These are phyloP conservation scores for Jasminum sambac DNA, from an alignment of 257 asterid genomes.

Conservation along the genomic window DNA sequence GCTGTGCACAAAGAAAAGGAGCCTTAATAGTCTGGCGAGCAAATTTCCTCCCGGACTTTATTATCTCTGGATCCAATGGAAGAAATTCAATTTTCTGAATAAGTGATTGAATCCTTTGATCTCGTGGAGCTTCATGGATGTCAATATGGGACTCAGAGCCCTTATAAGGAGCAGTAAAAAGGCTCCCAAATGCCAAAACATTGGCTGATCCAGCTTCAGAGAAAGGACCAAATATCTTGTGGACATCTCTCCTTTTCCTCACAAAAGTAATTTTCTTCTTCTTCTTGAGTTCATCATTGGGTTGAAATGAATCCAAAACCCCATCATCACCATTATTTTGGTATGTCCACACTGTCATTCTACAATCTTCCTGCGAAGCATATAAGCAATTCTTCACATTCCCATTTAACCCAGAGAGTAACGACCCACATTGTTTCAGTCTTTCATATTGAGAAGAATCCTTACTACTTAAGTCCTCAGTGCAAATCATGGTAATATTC, in stretches of 20 bases:
- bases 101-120: conserved; percentile 53
- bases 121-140: conserved; percentile 60
- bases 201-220: conserved; percentile 62
- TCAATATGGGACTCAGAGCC: conserved; percentile 87
- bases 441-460: conserved; percentile 36
- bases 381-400: conserved; percentile 50
- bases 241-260: conserved; percentile 76
- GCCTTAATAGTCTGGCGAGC: conserved; percentile 53
- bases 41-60: conserved; percentile 71
- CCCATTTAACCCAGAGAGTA: conserved; percentile 62
- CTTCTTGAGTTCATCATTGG: conserved; percentile 75
- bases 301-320: conserved; percentile 74
- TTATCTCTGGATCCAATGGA: conserved; percentile 69
- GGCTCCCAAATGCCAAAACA: conserved; percentile 79
- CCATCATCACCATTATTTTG: conserved; percentile 54
- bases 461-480: conserved; percentile 24
- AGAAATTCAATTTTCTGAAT: conserved; percentile 66
- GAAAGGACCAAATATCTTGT: conserved; percentile 66
- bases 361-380: conserved; percentile 75
- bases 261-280: conserved; percentile 61
- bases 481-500: conserved; percentile 48
- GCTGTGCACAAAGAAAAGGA: conserved; percentile 86
- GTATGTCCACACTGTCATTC: conserved; percentile 86
- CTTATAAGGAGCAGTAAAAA: conserved; percentile 73
- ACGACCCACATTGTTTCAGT: conserved; percentile 67